Base-by-base conservation (phyloP, 169 alveolate genomes). In the Cryptosporidium canis region DNA sequence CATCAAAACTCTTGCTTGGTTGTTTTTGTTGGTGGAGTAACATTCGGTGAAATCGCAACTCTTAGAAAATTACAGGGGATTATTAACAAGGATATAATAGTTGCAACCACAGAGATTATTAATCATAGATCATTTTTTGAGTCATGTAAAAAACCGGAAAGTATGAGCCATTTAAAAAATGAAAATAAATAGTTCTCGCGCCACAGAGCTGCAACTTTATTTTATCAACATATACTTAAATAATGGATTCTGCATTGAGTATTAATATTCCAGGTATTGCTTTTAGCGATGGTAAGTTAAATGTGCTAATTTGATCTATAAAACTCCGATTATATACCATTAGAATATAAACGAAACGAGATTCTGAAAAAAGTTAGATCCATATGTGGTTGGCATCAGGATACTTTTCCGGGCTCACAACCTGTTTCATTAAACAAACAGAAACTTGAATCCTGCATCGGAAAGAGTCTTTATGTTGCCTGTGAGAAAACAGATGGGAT, bases 401-500 rank as follows among this genome's bases (percentile, higher is more conserved):
- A 93, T 45, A 84, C 96, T 27, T 95, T 95, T 56, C 97, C 97
- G 7, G 97, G 97, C 8, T 83, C 96, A 29, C 97, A 95, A 67
- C 97, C 97, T 0, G 97, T 95, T 6, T 94, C 97, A 18, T 72
- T 95, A 55, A 93, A 94, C 90, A 83, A 92, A 85, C 90, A 48
- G 67, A 91, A 31, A 53, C 90, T 41, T 16, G 91, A 44, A 77
- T 92, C 82, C 71, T 84, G 85, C 29, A 82, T 67, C 33, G 91
- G 82, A 14, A 84, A 45, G 24, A 67, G 48, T 51, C 95, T 93
- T 37, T 95, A 95, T 83, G 96, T 95, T 35, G 97, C 96, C 3
- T 95, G 98, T 66, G 98, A 95, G 83, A 95, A 95, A 82, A 94
- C 97, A 6, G 98, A 95, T 83, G 98, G 98, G 21, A 91, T 94